Percentiles rank a stretch among this genome's conserved stretches.
These are phyloP conservation scores for Daldinia bambusicola DNA, from an alignment of 495 filamentous ascomycete species.

Conservation along the genomic window DNA sequence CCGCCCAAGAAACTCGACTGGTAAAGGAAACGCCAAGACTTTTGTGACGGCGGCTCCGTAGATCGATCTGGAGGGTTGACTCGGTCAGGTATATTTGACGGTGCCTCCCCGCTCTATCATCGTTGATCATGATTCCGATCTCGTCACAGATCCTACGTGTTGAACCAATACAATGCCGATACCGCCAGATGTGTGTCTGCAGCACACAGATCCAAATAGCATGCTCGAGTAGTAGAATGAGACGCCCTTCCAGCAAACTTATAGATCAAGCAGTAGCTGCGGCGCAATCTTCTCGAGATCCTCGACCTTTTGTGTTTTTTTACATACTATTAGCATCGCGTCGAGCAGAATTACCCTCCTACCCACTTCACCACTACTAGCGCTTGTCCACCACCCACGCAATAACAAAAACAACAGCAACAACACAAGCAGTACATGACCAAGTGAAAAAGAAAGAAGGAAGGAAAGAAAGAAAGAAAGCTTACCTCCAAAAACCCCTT, in stretches of 20 bases:
- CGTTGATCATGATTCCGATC: slow-evolving; percentile 23
- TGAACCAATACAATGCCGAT: not conserved
- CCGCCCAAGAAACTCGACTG: slow-evolving; percentile 4
- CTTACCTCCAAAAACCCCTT: slow-evolving; percentile 81
- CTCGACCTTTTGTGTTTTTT: slow-evolving; percentile 65
- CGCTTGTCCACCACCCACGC: too few relatives aligned
- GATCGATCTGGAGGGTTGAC: slow-evolving; percentile 20
- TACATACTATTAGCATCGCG: slow-evolving; percentile 16
- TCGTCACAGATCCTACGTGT: slow-evolving; percentile 14
- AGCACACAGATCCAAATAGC: too few relatives aligned
- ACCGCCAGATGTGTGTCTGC: slow-evolving; percentile 19
- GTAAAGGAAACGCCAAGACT: slow-evolving; percentile 27
- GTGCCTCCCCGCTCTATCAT: slow-evolving; percentile 4
- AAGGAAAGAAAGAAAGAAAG: not conserved
- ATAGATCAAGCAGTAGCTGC: slow-evolving; percentile 90
- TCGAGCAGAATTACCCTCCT: not conserved
- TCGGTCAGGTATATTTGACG: slow-evolving; percentile 9
- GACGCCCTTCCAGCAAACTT: slow-evolving; percentile 20
- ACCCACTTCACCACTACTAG: too few relatives aligned
- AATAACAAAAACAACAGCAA: too few relatives aligned
- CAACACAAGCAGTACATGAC: not conserved
- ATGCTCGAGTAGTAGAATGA: too few relatives aligned
- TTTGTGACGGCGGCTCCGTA: slow-evolving; percentile 13
- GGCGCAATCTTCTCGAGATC: slow-evolving; percentile 92
- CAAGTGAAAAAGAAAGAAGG: too few relatives aligned